Evolutionary conservation across 345 rosid genomes (phyloP).

Genomic region (Moringa oleifera): DNA sequence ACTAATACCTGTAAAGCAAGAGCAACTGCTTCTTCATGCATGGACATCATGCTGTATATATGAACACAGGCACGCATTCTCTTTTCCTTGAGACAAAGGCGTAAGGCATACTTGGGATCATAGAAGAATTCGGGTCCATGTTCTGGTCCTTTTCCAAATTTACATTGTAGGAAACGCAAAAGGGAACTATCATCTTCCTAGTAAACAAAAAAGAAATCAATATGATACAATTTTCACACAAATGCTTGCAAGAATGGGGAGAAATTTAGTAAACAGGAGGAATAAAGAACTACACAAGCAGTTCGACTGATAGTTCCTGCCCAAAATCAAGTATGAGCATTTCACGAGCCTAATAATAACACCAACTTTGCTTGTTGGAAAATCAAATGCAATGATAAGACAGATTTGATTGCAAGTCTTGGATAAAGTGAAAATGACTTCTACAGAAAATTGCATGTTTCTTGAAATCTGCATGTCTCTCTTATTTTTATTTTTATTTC

Average conservation of each 20-base stretch:
- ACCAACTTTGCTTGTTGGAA: neutral
- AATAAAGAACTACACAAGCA: neutral
- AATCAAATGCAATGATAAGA: too few relatives aligned
- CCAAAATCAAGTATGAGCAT: neutral
- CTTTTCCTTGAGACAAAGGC: slow-evolving; percentile 93
- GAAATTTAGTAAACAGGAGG: neutral
- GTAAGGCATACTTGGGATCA: slow-evolving; percentile 96
- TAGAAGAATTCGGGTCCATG: slow-evolving; percentile 92
- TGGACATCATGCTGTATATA: slow-evolving; percentile 98
- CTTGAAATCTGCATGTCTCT: neutral
- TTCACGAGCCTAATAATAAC: neutral
- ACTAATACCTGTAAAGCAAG: slow-evolving; percentile 86
- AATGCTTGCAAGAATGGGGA: neutral
- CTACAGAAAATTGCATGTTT: neutral
- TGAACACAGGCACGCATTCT: slow-evolving; percentile 96
- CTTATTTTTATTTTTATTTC: too few relatives aligned
- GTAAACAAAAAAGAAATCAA: slow-evolving; percentile 15
- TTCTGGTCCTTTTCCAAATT: slow-evolving; percentile 90
- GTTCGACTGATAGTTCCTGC: neutral
- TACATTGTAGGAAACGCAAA: slow-evolving; percentile 90
- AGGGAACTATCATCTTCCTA: slow-evolving; percentile 97
- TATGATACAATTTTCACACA: neutral
- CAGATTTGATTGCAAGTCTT: neutral
- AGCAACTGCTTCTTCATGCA: slow-evolving; percentile 99
- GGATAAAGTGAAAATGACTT: neutral